A percentile compares a stretch with the other conserved stretches of the same genome.
Conservation (phyloP, 148 eudicot genomes). For the Chenopodium quinoa region DNA sequence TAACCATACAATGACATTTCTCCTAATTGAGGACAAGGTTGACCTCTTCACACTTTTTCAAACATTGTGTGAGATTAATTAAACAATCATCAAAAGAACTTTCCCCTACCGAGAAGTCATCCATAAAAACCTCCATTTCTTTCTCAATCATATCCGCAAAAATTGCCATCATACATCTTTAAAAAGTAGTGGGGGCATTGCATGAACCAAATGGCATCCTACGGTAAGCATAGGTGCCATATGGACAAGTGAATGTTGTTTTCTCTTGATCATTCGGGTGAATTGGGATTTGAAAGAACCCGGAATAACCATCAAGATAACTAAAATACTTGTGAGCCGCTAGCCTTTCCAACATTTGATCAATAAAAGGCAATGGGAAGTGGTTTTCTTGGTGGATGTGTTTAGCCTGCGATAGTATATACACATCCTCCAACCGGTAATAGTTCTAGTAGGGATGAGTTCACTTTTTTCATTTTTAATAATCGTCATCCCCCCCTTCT, state of each 20-base stretch:
- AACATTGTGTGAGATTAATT: too few species aligned
- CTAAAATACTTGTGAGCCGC: neutral
- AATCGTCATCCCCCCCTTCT: neutral
- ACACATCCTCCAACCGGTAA: neutral
- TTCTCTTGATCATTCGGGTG: neutral
- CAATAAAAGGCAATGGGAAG: slow-evolving; percentile 3
- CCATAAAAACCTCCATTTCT: neutral
- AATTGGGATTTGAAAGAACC: neutral
- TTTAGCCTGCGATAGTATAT: slow-evolving; percentile 16
- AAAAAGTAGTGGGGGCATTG: neutral
- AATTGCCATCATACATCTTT: slow-evolving; percentile 2
- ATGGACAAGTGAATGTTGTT: neutral
- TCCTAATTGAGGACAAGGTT: too few species aligned
- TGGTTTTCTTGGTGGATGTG: slow-evolving; percentile 2
- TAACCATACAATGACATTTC: too few species aligned
- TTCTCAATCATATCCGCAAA: neutral
- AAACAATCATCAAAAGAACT: neutral
- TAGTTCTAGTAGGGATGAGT: neutral
- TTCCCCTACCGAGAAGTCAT: too few species aligned
- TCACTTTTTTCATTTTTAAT: neutral
- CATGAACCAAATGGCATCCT: neutral
- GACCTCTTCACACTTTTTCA: too few species aligned
- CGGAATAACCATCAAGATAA: neutral
- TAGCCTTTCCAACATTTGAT: slow-evolving; percentile 5
- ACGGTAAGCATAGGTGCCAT: neutral